Conservation (phyloP, 495 filamentous ascomycete species). For the Achaetomiella virescens region DNA sequence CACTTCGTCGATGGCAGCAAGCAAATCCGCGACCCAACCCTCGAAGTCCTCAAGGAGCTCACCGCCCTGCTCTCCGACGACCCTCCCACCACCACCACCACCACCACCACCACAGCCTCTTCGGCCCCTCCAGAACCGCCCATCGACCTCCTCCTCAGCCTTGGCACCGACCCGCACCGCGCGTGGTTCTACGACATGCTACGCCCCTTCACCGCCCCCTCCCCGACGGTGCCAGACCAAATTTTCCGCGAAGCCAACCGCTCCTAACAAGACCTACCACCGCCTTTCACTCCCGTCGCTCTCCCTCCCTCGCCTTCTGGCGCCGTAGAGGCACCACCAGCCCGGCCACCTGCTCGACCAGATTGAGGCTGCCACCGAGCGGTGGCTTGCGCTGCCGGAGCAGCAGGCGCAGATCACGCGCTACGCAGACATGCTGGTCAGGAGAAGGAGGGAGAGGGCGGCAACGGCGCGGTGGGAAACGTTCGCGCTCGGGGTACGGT, state of each 20-base stretch:
- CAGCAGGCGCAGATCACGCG: constrained; percentile 13
- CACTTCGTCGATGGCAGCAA: constrained; percentile 33
- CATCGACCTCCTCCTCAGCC: constrained; percentile 26
- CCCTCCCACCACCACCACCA: background rate
- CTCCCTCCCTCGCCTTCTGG: no score
- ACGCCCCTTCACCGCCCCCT: background rate
- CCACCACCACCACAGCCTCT: constrained; percentile 13
- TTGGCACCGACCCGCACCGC: constrained; percentile 31
- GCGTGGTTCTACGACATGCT: constrained; percentile 31
- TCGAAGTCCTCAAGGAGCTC: constrained; percentile 29
- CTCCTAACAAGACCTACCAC: constrained; percentile 24
- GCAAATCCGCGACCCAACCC: constrained; percentile 28
- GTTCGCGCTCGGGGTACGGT: constrained; percentile 28
- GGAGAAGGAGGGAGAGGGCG: constrained; percentile 17
- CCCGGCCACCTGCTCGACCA: constrained; percentile 8
- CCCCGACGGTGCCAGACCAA: constrained; percentile 1
- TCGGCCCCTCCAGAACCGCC: constrained; percentile 16
- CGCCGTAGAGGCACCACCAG: background rate
- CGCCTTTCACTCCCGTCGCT: constrained; percentile 27
- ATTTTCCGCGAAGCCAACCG: constrained; percentile 15
- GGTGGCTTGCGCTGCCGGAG: constrained; percentile 15
- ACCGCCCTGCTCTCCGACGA: constrained; percentile 20
- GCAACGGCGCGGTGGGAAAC: constrained; percentile 29
- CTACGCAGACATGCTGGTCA: constrained; percentile 23
- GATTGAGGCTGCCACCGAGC: constrained; percentile 24